Evolutionary conservation across 371 early-diverging fungal species (phyloP), one percentile per base, ranked within the genome.

Genomic region (Syncephalis fuscata): DNA sequence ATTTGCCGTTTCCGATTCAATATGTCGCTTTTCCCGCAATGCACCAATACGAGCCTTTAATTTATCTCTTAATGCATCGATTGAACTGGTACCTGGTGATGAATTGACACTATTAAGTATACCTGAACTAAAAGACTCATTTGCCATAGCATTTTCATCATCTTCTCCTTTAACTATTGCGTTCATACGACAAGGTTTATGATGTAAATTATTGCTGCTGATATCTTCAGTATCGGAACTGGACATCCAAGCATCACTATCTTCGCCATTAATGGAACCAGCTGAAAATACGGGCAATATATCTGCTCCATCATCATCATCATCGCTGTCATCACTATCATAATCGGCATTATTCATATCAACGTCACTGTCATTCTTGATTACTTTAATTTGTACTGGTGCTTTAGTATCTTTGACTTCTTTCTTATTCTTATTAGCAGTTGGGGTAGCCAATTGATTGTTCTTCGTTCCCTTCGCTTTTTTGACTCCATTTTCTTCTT

Each of bases 191-290:
- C 52, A 62, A 54, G 56, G 51, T 50, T 54, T 49, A 39, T 51
- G 53, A 37, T 45, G 55, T 52, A 49, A 62, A 42, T 56, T 50
- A 56, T 59, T 63, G 56, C 56, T 60, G 48, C 46, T 39, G 47
- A 52, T 56, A 53, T 55, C 63, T 19, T 53, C 50, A 41, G 55
- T 49, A 46, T 56, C 50, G 38, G 40, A 56, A 52, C 46, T 58
- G 48, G 25, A 60, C 66, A 46, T 58, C 61, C 17, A 56, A 50
- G 17, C 52, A 60, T 46, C 60, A 58, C 51, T 56, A 56, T 22
- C 54, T 52, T 41, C 52, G 37, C 19, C 49, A 51, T 22, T 50
- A 4, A 32, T 7, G 4, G 32, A 32, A 7, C 32, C 32, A 32
- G 32, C 32, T 32, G 32, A 32, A 32, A 32, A 32, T 32, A 32